Evolutionary conservation across 768 basidiomycete genomes (phyloP), one percentile per base, ranked within the genome.

Genomic region (Rhodotorula taiwanensis): DNA sequence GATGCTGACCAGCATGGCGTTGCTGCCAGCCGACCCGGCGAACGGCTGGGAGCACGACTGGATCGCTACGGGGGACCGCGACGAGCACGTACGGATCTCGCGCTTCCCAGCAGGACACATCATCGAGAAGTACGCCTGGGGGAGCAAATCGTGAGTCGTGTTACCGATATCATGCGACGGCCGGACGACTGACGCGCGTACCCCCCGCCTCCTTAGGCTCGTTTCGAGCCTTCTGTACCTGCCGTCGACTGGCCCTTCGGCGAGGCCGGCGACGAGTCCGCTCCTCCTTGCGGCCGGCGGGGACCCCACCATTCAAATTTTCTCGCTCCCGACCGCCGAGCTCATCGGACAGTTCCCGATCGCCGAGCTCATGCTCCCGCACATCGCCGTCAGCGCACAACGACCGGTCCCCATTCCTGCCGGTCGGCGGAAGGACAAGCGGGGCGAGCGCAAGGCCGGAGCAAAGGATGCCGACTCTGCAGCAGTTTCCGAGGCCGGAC

Each of bases 31-130:
- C 72, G 83, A 25, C 30, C 49, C 36, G 30, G 52, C 34, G 31
- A 23, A 39, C 27, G 48, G 45, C 8, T 14, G 52, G 4, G 1
- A 6, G 20, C 51, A 42, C 34, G 80, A 80, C 55, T 85, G 81
- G 72, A 85, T 99, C 71, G 81, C 97, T 67, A 90, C 91, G 0
- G 86, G 89, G 0, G 95, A 98, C 73, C 79, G 95, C 49, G 95
- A 99, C 72, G 95, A 98, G 74, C 95, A 98, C 73, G 86, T 99
- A 54, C 81, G 95, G 57, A 82, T 94, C 21, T 92, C 88, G 72
- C 83, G 88, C 83, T 98, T 82, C 72, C 95, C 95, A 0, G 79
- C 86, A 57, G 88, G 91, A 23, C 87, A 86, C 69, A 82, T 82
- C 48, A 87, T 97, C 65, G 90, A 97, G 75, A 83, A 81, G 66